phyloP scores from a whole-genome alignment of 169 alveolate genomes.

The Pseudocohnilembus persalinus region DNA sequence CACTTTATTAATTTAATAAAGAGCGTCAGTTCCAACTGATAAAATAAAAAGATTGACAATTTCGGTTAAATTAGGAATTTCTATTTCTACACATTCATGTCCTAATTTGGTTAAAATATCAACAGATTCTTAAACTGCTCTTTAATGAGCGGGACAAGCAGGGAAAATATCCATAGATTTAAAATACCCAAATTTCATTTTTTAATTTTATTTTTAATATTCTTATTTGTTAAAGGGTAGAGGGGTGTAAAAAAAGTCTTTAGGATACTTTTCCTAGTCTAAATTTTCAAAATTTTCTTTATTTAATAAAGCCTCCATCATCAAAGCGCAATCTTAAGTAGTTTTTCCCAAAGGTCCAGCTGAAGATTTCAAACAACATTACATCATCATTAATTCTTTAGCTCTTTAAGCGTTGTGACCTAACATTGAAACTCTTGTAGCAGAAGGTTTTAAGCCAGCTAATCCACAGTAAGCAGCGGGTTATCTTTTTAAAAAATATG shows the following conservation, averaged over 20 bases:
- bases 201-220: conserved; percentile 20
- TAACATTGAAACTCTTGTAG: conserved; percentile 39
- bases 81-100: conserved; percentile 30
- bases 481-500: too few relatives aligned
- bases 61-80: conserved; percentile 7
- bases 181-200: conserved; percentile 50
- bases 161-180: conserved; percentile 14
- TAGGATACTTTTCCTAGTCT: background rate
- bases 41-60: conserved; percentile 2
- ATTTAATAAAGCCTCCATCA: conserved; percentile 28
- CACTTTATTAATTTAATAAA: background rate
- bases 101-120: conserved; percentile 26
- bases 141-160: conserved; percentile 15
- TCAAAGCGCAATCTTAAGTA: conserved; percentile 54
- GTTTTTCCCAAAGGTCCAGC: conserved; percentile 62
- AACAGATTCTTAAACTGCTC: conserved; percentile 42
- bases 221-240: background rate
- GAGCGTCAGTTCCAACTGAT: conserved; percentile 2
- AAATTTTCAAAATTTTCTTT: background rate
- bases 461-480: background rate
- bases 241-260: background rate
- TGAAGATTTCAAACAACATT: background rate
- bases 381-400: background rate
- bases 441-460: conserved; percentile 47
- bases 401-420: conserved; percentile 16